These are phyloP conservation scores for Myxozyma udenii DNA, from an alignment of 805 yeast genomes.

Conservation along the genomic window DNA sequence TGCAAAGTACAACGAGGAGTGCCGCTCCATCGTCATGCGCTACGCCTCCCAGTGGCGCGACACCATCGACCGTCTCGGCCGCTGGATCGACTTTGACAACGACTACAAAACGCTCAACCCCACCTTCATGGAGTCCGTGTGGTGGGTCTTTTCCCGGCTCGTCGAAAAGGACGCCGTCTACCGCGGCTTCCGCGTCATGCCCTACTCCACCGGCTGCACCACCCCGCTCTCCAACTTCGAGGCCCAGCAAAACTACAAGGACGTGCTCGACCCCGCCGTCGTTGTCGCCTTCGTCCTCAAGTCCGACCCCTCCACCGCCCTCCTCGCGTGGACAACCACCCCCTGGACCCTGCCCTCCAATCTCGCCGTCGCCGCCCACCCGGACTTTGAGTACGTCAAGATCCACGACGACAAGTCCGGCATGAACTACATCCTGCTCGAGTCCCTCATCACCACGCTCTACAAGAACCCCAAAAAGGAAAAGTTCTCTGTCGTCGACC, in stretches of 20 bases:
- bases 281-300: constrained; percentile 81
- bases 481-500: constrained; percentile 77
- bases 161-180: constrained; percentile 84
- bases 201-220: constrained; percentile 95
- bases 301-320: constrained; percentile 74
- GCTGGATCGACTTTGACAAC: constrained; percentile 99
- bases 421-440: constrained; percentile 77
- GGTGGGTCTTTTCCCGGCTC: constrained; percentile 97
- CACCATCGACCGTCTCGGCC: constrained; percentile 90
- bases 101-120: constrained; percentile 85
- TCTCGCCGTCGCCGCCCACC: constrained; percentile 86
- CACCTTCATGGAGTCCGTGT: constrained; percentile 92
- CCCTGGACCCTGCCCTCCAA: constrained; percentile 99
- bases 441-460: constrained; percentile 72
- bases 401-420: constrained; percentile 85
- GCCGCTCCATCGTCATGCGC: constrained; percentile 96
- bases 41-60: constrained; percentile 93
- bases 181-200: constrained; percentile 97
- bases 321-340: constrained; percentile 99
- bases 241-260: constrained; percentile 98
- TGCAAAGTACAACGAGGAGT: constrained; percentile 88
- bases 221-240: constrained; percentile 97
- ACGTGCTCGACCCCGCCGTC: constrained; percentile 94
- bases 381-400: constrained; percentile 86
- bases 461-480: constrained; percentile 95